A percentile compares a stretch with the other conserved stretches of the same genome.
These are phyloP conservation scores for Amanita rubescens DNA, from an alignment of 768 basidiomycete genomes.

Conservation along the genomic window DNA sequence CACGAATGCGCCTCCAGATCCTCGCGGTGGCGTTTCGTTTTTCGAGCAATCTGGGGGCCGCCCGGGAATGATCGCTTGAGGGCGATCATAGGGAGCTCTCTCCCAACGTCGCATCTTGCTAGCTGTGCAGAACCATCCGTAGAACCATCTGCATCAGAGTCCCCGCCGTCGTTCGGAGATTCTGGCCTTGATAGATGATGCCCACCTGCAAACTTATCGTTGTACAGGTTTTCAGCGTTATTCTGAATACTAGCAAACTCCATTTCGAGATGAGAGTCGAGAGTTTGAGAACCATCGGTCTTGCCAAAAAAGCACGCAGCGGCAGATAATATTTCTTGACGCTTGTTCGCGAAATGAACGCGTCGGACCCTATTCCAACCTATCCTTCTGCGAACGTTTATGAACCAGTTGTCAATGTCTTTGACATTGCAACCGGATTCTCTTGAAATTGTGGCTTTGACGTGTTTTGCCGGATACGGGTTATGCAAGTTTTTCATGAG, in stretches of 20 bases:
- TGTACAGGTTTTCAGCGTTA: slow-evolving; percentile 14
- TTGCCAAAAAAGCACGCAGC: slow-evolving; percentile 27
- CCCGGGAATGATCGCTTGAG: slow-evolving; percentile 18
- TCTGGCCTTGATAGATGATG: slow-evolving; percentile 17
- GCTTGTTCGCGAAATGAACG: slow-evolving; percentile 24
- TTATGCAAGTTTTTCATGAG: slow-evolving; percentile 29
- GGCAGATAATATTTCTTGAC: slow-evolving; percentile 27
- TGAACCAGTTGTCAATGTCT: slow-evolving; percentile 41
- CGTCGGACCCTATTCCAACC: slow-evolving; percentile 42
- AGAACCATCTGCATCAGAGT: too few species aligned
- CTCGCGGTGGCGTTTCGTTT: too few species aligned
- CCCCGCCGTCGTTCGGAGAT: neutral
- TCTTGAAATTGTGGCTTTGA: neutral
- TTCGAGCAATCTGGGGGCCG: slow-evolving; percentile 11
- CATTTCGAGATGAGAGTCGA: slow-evolving; percentile 14
- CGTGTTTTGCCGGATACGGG: neutral
- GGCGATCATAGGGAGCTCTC: too few species aligned
- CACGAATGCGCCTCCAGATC: too few species aligned
- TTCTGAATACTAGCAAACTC: slow-evolving; percentile 18
- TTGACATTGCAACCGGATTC: slow-evolving; percentile 6
- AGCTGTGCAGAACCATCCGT: too few species aligned
- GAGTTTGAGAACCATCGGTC: neutral
- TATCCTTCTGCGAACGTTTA: slow-evolving; percentile 38
- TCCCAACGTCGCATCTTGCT: too few species aligned
- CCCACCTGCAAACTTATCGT: slow-evolving; percentile 12